Base-by-base conservation (phyloP, 352 stramenopile genomes). In the Globisporangium abappressorium region DNA sequence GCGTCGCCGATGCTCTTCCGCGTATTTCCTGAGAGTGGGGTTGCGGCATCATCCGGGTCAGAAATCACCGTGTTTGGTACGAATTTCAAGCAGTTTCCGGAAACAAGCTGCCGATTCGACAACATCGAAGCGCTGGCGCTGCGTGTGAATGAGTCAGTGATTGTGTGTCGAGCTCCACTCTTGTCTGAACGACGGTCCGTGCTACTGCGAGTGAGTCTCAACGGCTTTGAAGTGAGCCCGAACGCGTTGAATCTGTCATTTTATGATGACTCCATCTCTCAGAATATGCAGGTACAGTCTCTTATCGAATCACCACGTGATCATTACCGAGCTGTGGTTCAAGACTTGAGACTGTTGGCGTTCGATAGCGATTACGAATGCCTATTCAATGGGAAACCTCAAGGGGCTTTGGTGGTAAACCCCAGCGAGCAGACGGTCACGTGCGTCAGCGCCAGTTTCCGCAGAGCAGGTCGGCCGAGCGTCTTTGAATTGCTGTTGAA, bases 61-160 rank as follows among this genome's bases (percentile, higher is more conserved):
- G 38, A 66, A 5, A 66, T 87, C 28, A 63, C 62, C 41, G 64
- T 87, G 1, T 73, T 67, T n/a, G 79, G 77, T 38, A 87, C 77
- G 11, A 87, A 81, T 41, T 70, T 87, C 3, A 74, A 69, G 49
- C 1, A 49, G 14, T 80, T 80, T 20, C 15, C 58, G 0, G 66
- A 43, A 28, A 70, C 76, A 51, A 69, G 76, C 64, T 87, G 79
- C 28, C 28, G 72, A 3, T 84, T 87, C 66, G 77, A 57, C 62
- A 65, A 66, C 30, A 46, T 71, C 0, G 63, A 69, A 51, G 70
- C 70, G 3, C 51, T 62, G 12, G 77, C 70, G 26, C 66, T 70
- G 11, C 58, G 69, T 8, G 28, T 76, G 26, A 84, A 84, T 34
- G 60, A 65, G 6, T 78, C 77, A 3, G 34, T 38, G 2, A 57